Conservation (phyloP, 305 asterid genomes). For the Solanum hybrid region DNA sequence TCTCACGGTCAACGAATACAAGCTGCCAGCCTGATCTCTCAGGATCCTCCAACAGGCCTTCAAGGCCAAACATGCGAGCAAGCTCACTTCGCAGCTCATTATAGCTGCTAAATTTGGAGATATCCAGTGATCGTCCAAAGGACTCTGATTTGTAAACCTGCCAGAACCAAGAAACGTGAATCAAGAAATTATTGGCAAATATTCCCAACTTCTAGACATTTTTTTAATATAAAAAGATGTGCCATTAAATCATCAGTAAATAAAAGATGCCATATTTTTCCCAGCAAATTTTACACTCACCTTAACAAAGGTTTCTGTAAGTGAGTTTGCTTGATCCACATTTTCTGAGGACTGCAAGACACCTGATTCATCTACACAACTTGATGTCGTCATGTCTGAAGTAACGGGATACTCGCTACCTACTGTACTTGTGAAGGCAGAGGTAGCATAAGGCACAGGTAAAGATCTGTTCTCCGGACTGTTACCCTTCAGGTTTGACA, state of each 20-base stretch:
- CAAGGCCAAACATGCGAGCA: slow-evolving; percentile 87
- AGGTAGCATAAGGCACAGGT: slow-evolving; percentile 46
- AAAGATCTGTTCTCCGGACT: slow-evolving; percentile 38
- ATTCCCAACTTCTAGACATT: background rate
- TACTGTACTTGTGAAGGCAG: slow-evolving; percentile 36
- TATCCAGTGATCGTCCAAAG: slow-evolving; percentile 82
- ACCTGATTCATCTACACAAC: slow-evolving; percentile 83
- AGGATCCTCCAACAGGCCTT: slow-evolving; percentile 90
- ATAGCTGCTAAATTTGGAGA: slow-evolving; percentile 90
- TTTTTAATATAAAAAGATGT: background rate
- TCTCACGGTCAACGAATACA: slow-evolving; percentile 96
- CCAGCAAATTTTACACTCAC: slow-evolving; percentile 21
- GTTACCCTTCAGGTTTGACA: slow-evolving; percentile 34
- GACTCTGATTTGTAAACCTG: slow-evolving; percentile 91
- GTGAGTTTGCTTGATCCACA: slow-evolving; percentile 52
- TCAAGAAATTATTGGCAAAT: background rate
- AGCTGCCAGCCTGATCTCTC: slow-evolving; percentile 99
- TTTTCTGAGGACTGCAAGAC: slow-evolving; percentile 80
- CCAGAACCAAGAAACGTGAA: background rate
- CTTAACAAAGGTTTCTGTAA: slow-evolving; percentile 76
- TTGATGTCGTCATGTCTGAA: slow-evolving; percentile 66
- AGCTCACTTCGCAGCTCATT: slow-evolving; percentile 91
- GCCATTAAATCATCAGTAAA: background rate
- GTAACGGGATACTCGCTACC: slow-evolving; percentile 50
- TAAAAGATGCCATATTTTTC: background rate